Base-by-base conservation (phyloP, 1,139 yeast species). In the Hansenula sp. region DNA sequence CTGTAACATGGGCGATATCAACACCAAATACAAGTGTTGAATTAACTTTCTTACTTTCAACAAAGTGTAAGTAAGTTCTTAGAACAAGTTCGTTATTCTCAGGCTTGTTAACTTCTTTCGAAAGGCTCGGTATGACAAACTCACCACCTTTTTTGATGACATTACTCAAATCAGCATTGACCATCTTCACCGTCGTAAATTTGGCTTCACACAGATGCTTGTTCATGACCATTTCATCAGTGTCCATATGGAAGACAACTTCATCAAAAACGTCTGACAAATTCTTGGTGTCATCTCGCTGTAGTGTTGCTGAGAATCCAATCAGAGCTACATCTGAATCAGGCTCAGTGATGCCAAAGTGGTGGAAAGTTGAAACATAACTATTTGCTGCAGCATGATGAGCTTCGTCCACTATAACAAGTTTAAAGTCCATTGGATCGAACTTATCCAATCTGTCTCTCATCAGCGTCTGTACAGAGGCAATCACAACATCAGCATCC, bases 221-320 rank as follows among this genome's bases (percentile, higher is more conserved):
- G 36, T 77, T 79, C 20, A 68, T 58, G 16, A 90, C 78, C 86
- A 90, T 79, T 14, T 79, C 78, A n/a, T 73, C 53, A 21, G 88
- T 65, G 10, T 72, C 77, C 50, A 84, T 69, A 53, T 86, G 86
- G 54, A 72, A 89, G 0, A 83, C 94, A 25, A 90, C 73, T 45
- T 85, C 75, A 51, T 90, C 94, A 61, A 88, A 80, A 0, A 78
- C 76, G 4, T 64, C 56, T 5, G 77, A 75, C 35, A 92, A 63
- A 0, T 82, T 70, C 39, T 70, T 64, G 1, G 77, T 79, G 58
- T 90, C 97, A 24, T 76, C 73, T 42, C 98, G 62, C 36, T 66
- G 69, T 47, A 82, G 57, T 0, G 98, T 90, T 0, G 97, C 97
- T 8, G 96, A 83, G 53, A 92, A 87, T 2, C 97, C 97, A 17